These are phyloP conservation scores for Globisporangium megalacanthum DNA, from an alignment of 352 stramenopile species.

Conservation along the genomic window DNA sequence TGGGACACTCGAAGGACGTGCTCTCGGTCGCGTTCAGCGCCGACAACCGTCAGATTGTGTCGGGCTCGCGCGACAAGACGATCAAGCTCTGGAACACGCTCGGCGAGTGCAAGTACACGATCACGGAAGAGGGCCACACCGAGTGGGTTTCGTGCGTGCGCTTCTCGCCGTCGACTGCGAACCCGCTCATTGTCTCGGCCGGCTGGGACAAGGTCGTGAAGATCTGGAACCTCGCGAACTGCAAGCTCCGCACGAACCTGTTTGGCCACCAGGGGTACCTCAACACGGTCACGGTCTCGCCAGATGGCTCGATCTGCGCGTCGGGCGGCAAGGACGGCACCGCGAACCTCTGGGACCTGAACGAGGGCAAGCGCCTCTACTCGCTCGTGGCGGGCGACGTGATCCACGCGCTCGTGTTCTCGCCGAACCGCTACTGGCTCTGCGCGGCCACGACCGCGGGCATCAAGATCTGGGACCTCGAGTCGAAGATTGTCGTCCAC, in stretches of 20 bases:
- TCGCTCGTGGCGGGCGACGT: constrained; percentile 97
- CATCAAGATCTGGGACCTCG: constrained; percentile 99
- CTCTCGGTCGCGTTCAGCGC: constrained; percentile 99
- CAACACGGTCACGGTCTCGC: constrained; percentile 99
- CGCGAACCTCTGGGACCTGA: constrained; percentile 99
- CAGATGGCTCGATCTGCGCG: constrained; percentile 98
- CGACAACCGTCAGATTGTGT: constrained; percentile 99
- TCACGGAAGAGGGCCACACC: constrained; percentile 97
- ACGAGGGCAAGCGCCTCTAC: constrained; percentile 99
- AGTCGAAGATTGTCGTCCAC: constrained; percentile 99
- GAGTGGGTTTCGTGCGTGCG: constrained; percentile 99
- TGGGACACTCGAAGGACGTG: constrained; percentile 99
- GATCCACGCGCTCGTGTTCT: constrained; percentile 97
- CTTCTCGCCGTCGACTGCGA: constrained; percentile 95
- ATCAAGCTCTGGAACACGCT: constrained; percentile 99
- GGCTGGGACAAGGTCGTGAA: constrained; percentile 99
- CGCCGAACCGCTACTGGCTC: constrained; percentile 99
- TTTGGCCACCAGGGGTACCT: constrained; percentile 99
- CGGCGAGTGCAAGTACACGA: constrained; percentile 99
- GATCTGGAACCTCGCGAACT: constrained; percentile 99
- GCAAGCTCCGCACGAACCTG: constrained; percentile 99
- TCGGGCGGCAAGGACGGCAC: constrained; percentile 99
- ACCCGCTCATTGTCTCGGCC: constrained; percentile 98
- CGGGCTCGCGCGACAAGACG: constrained; percentile 97
- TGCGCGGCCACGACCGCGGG: constrained; percentile 97